These are phyloP conservation scores for Barnettozyma wickerhamii DNA, from an alignment of 805 yeast genomes.

Conservation along the genomic window DNA sequence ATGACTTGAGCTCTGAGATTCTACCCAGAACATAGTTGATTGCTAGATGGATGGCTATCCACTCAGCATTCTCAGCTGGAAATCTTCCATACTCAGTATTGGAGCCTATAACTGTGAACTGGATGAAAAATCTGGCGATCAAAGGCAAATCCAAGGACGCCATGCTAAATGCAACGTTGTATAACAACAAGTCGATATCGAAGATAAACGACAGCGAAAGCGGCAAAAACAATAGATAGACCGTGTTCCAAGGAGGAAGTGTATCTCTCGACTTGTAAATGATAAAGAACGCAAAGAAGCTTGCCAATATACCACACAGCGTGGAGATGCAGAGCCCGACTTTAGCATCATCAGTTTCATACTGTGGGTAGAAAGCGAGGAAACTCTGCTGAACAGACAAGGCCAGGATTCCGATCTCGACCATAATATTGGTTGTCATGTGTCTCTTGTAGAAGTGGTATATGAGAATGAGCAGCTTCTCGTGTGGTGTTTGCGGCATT, in stretches of 20 bases:
- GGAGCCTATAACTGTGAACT: slow-evolving; percentile 18
- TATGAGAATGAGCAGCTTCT: slow-evolving; percentile 17
- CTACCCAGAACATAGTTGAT: slow-evolving; percentile 24
- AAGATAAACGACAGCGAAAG: slow-evolving; percentile 27
- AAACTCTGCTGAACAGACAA: slow-evolving; percentile 22
- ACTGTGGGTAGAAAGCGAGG: slow-evolving; percentile 10
- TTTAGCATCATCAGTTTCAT: slow-evolving; percentile 13
- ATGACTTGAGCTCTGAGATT: slow-evolving; percentile 32
- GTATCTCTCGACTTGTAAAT: slow-evolving; percentile 8
- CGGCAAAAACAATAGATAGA: slow-evolving; percentile 32
- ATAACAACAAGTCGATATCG: slow-evolving; percentile 21
- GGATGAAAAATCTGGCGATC: slow-evolving; percentile 19
- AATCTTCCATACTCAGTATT: slow-evolving; percentile 19
- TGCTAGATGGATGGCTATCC: slow-evolving; percentile 24
- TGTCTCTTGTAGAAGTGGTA: slow-evolving; percentile 15
- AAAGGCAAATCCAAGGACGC: slow-evolving; percentile 27
- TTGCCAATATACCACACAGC: slow-evolving; percentile 21
- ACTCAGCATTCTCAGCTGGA: slow-evolving; percentile 13
- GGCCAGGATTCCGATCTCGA: slow-evolving; percentile 25
- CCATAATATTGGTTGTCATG: slow-evolving; percentile 21
- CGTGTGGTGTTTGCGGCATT: slow-evolving; percentile 19
- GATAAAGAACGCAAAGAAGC: slow-evolving; percentile 20
- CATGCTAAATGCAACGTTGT: slow-evolving; percentile 30
- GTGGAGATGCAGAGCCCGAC: slow-evolving; percentile 21
- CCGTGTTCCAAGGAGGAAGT: slow-evolving; percentile 30